Conservation (phyloP, 768 basidiomycete species). For the Naganishia vishniacii region DNA sequence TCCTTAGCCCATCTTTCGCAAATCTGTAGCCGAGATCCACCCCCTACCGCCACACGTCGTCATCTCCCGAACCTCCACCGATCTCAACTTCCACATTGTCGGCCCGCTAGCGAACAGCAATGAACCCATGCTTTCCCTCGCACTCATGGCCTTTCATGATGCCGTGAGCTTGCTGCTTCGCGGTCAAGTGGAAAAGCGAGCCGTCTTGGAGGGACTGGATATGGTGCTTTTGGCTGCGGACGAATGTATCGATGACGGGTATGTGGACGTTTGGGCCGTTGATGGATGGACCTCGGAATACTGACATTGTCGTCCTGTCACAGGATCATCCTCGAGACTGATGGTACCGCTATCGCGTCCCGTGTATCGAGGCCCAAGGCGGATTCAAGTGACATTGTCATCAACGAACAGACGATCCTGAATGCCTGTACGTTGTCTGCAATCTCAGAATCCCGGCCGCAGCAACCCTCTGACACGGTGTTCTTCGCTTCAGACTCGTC, state of each 20-base stretch:
- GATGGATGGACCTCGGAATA: background rate
- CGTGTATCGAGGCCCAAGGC: constrained; percentile 86
- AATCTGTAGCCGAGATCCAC: constrained; percentile 77
- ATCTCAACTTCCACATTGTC: constrained; percentile 90
- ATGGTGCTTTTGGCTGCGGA: constrained; percentile 85
- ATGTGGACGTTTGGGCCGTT: constrained; percentile 36
- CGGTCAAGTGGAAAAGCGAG: constrained; percentile 90
- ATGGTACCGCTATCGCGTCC: constrained; percentile 89
- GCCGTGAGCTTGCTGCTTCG: constrained; percentile 77
- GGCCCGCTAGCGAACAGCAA: constrained; percentile 75
- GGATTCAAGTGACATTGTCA: constrained; percentile 91
- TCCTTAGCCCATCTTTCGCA: background rate
- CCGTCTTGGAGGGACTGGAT: constrained; percentile 89
- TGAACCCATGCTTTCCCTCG: constrained; percentile 88
- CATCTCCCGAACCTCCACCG: constrained; percentile 88
- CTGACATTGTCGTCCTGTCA: too few species aligned
- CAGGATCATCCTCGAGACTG: constrained; percentile 95
- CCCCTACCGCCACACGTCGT: constrained; percentile 82
- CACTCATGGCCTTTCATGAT: constrained; percentile 76
- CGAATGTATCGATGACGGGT: constrained; percentile 98
- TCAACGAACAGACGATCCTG: constrained; percentile 96
- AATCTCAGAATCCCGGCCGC: too few species aligned
- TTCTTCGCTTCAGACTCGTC: constrained; percentile 48
- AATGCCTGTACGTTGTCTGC: constrained; percentile 68
- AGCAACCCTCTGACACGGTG: too few species aligned